Evolutionary conservation across 2,329 filamentous ascomycete genomes (phyloP), one percentile per base, ranked within the genome.

Genomic region (Fusarium lyarnte): DNA sequence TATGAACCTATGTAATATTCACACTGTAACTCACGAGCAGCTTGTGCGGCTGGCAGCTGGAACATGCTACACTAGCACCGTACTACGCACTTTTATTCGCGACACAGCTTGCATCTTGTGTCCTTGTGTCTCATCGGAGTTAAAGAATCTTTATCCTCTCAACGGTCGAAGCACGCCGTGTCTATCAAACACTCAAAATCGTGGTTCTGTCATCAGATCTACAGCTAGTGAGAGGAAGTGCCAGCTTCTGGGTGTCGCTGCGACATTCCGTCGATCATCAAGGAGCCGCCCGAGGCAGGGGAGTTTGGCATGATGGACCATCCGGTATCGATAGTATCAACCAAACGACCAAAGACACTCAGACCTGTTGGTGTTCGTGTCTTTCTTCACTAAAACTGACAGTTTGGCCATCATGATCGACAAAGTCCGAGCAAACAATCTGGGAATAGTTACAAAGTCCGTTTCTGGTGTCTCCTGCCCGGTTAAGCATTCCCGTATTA

Each of bases 201-300:
- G 31, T 42, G n/a, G 43, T 36, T 70, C 39, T 25, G 38, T 38
- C 41, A 55, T 42, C 38, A 53, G 59, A 61, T 72, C 64, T 55
- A 41, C 45, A 46, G n/a, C 62, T 63, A 58, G 51, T 38, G 29
- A 39, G 41, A 23, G 47, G 27, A 45, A 57, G 47, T 46, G 41
- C 29, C 51, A 55, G 46, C 38, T 63, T 52, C 43, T 41, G 43
- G 36, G 42, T 41, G 46, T 49, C 58, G 57, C 51, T 59, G 41
- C 52, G 46, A 46, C 58, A 51, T 59, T 35, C 27, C 51, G 70
- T 63, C 66, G 47, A 67, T 73, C 63, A 68, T 43, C 42, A 39
- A 73, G 45, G 67, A 70, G 57, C 63, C 47, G 61, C 47, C 52
- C 47, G 43, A 49, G 36, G 49, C 59, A 58, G 41, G 54, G 52